Percentiles rank a stretch among this genome's conserved stretches.
phyloP scores from a whole-genome alignment of 768 basidiomycete species.

The Imleria badia region DNA sequence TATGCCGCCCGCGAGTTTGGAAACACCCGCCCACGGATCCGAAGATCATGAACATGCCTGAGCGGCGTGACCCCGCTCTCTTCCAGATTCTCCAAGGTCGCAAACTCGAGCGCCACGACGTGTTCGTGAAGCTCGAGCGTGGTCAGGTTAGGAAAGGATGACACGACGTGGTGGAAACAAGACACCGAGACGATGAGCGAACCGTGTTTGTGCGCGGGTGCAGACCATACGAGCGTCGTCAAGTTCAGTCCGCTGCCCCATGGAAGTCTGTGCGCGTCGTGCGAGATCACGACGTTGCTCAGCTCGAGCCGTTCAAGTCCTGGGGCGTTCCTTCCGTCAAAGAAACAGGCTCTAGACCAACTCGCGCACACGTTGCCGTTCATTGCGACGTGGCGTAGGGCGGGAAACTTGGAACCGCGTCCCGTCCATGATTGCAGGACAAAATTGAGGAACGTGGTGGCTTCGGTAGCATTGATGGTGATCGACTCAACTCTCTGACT shows the following conservation, averaged over 20 bases:
- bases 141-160: constrained; percentile 21
- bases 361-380: constrained; percentile 15
- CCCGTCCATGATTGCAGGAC: constrained; percentile 21
- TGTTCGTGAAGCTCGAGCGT: constrained; percentile 19
- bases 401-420: constrained; percentile 10
- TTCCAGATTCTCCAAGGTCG: constrained; percentile 1
- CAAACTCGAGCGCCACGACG: constrained; percentile 11
- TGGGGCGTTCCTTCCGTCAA: constrained; percentile 17
- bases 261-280: neutral
- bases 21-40: constrained; percentile 13
- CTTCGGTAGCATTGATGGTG: constrained; percentile 15
- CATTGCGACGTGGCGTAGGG: constrained; percentile 8
- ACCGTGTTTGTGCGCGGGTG: constrained; percentile 3
- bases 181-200: constrained; percentile 15
- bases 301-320: constrained; percentile 14
- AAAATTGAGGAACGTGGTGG: constrained; percentile 16
- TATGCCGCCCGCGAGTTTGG: constrained; percentile 12
- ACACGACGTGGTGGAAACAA: constrained; percentile 17
- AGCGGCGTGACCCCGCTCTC: constrained; percentile 6
- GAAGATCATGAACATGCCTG: constrained; percentile 9
- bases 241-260: constrained; percentile 16
- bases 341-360: constrained; percentile 22
- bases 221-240: constrained; percentile 25
- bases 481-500: constrained; percentile 16
- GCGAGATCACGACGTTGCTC: constrained; percentile 18